Base-by-base conservation (phyloP, 352 stramenopile genomes). In the Globisporangium perplexum region DNA sequence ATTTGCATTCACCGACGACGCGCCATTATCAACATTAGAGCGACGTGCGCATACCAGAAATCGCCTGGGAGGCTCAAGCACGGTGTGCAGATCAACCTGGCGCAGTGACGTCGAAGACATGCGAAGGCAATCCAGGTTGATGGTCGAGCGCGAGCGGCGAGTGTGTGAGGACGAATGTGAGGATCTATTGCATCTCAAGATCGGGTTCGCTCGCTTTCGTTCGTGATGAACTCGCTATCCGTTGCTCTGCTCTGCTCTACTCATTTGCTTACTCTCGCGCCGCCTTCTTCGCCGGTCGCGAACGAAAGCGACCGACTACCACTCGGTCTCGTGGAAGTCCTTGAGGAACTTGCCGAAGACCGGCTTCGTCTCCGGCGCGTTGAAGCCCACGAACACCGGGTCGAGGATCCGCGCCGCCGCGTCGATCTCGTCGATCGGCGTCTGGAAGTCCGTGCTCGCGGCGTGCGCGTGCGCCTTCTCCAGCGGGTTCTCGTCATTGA, bases 401-500 rank as follows among this genome's bases (percentile, higher is more conserved):
- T 98, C 96, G 24, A 98, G 64, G 24, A 98, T 95, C 30, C 96
- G 86, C 15, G 93, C 90, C 7, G 96, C 84, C 4, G 95, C 96
- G 72, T 99, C 96, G 44, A 98, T 88, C 74, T 99, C 96, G 73
- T 99, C 96, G 61, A 99, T 98, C 7, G 96, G 96, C 28, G 95
- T 99, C 79, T 95, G 95, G 73, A 99, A 99, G 50, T 96, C 74
- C 71, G 97, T 95, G 14, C 69, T 86, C 49, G 88, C 60, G 0
- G 92, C 92, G 58, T 96, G 94, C 38, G 94, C 93, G 48, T 91
- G 89, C 6, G 95, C 95, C 68, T 96, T 95, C 53, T 96, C 83
- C 31, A 98, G 62, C 39, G 96, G 96, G 76, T 98, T 98, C 66
- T 99, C 96, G 71, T 98, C 95, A 71, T 99, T 99, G 73, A 99